Evolutionary conservation across 495 filamentous ascomycete species (phyloP).

Genomic region (Sordaria brevicollis): DNA sequence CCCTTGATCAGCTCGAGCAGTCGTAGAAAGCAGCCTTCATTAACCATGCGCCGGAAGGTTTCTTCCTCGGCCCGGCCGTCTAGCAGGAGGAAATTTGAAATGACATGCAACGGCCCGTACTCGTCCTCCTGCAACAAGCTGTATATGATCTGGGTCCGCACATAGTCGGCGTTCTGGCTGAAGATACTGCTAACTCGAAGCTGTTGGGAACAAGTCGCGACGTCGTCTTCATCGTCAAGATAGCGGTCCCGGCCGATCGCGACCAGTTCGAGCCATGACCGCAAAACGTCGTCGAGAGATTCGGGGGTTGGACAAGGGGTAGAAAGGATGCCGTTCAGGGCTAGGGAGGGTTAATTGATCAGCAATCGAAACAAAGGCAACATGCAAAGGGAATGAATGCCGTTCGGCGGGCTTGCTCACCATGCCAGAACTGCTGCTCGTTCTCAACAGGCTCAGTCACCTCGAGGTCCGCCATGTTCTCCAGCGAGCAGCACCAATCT

Average conservation of each 20-base stretch:
- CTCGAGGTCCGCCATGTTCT: constrained; percentile 51
- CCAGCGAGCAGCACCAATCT: constrained; percentile 13
- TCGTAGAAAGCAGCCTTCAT: constrained; percentile 72
- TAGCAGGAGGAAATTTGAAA: constrained; percentile 79
- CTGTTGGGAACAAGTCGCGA: constrained; percentile 73
- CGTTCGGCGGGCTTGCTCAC: constrained; percentile 38
- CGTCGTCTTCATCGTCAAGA: constrained; percentile 72
- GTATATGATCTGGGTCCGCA: constrained; percentile 87
- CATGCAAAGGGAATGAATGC: background rate
- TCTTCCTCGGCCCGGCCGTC: constrained; percentile 73
- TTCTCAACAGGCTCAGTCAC: constrained; percentile 60
- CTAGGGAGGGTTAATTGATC: constrained; percentile 31
- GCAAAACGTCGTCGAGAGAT: constrained; percentile 75
- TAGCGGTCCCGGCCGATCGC: constrained; percentile 73
- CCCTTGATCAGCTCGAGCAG: constrained; percentile 72
- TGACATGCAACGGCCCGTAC: constrained; percentile 61
- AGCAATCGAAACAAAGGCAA: constrained; percentile 3
- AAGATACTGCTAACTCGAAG: constrained; percentile 72
- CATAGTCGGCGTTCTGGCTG: constrained; percentile 64
- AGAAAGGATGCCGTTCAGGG: constrained; percentile 71
- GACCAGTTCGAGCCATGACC: constrained; percentile 71
- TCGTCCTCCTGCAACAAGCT: constrained; percentile 88
- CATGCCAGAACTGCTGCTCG: constrained; percentile 89
- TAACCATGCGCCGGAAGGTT: constrained; percentile 78
- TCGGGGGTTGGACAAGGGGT: constrained; percentile 60